These are phyloP conservation scores for Orobanche coerulescens DNA, from an alignment of 257 asterid genomes.

Conservation along the genomic window DNA sequence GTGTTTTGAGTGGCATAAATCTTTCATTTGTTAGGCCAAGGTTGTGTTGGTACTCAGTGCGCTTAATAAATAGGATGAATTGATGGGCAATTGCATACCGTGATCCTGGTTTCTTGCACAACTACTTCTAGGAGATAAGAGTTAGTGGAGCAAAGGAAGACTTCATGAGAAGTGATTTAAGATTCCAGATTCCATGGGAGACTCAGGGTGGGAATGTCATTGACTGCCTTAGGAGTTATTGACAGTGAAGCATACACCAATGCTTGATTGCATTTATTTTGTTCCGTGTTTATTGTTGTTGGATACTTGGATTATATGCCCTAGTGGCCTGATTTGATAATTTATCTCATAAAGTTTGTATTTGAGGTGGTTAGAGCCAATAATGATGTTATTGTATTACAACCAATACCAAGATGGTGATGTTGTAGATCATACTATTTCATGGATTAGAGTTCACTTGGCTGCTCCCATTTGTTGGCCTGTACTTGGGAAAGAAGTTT, in stretches of 20 bases:
- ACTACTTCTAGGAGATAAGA: too few relatives aligned
- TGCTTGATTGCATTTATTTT: background rate
- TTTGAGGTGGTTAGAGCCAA: too few relatives aligned
- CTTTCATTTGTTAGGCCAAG: too few relatives aligned
- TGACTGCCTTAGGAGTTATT: background rate
- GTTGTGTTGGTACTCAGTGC: background rate
- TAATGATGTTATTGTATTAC: background rate
- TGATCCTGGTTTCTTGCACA: too few relatives aligned
- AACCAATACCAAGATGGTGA: background rate
- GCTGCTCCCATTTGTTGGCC: background rate
- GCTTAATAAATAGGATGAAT: too few relatives aligned
- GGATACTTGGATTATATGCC: background rate
- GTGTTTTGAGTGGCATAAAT: background rate
- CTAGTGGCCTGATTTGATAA: background rate
- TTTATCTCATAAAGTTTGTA: background rate
- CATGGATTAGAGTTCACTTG: background rate
- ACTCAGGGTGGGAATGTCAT: background rate
- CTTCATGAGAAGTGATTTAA: too few relatives aligned
- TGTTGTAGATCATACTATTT: background rate
- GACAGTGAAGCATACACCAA: background rate
- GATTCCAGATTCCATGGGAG: background rate
- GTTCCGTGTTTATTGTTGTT: background rate
- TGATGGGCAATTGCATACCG: too few relatives aligned
- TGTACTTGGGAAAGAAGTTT: background rate
- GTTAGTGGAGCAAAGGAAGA: too few relatives aligned